phyloP scores from a whole-genome alignment of 1,284 basidiomycete species.

The Mycosarcoma mackinlayi region DNA sequence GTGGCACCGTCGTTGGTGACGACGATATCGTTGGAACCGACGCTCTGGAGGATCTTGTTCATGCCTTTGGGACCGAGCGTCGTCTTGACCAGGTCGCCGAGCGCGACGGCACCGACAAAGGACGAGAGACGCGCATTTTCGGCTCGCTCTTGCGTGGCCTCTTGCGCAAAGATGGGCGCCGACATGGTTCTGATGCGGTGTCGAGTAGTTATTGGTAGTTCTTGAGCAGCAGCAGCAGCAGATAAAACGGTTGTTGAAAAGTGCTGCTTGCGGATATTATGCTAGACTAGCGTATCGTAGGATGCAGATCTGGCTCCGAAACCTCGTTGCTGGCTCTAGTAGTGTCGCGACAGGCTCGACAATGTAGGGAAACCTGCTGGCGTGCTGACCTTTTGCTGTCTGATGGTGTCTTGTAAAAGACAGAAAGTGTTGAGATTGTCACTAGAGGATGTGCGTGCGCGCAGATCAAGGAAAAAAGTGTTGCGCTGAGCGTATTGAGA shows the following conservation, averaged over 20 bases:
- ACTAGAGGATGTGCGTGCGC: slow-evolving; percentile 2
- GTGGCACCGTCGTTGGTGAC: slow-evolving; percentile 99
- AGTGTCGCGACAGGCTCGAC: no score
- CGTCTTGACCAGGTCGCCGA: slow-evolving; percentile 97
- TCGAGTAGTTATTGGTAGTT: no score
- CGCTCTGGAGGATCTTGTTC: slow-evolving; percentile 95
- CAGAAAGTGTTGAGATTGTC: no score
- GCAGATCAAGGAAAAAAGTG: slow-evolving; percentile 10
- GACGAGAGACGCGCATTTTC: slow-evolving; percentile 97
- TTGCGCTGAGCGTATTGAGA: slow-evolving; percentile 7
- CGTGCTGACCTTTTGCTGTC: no score
- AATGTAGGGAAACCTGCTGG: no score
- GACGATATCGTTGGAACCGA: slow-evolving; percentile 88
- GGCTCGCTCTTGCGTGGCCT: slow-evolving; percentile 95
- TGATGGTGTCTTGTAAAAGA: no score
- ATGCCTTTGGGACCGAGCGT: slow-evolving; percentile 96
- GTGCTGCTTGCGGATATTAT: no score
- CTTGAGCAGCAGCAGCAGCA: not conserved
- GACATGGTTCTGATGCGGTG: slow-evolving; percentile 47
- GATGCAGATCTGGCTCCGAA: no score
- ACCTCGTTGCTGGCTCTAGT: no score
- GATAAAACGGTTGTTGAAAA: no score
- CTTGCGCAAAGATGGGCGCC: slow-evolving; percentile 66
- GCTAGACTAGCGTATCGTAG: no score
- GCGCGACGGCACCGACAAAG: slow-evolving; percentile 94